phyloP scores from a whole-genome alignment of 768 basidiomycete species.

The Steccherinum ochraceum region DNA sequence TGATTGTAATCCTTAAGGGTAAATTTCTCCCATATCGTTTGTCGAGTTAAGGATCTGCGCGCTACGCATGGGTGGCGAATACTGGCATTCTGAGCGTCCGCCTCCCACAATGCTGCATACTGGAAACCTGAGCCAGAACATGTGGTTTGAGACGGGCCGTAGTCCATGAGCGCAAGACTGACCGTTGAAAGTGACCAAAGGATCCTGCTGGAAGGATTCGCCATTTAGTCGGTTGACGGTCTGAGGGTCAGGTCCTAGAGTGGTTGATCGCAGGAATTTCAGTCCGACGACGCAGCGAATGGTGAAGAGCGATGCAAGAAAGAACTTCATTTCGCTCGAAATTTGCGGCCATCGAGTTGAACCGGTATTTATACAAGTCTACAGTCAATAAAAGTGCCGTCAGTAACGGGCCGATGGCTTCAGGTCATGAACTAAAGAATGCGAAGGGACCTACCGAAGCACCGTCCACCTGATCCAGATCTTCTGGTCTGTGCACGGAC shows the following conservation, averaged over 20 bases:
- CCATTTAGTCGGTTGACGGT: constrained; percentile 30
- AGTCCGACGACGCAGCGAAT: constrained; percentile 2
- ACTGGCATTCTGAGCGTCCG: constrained; percentile 20
- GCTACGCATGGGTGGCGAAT: constrained; percentile 23
- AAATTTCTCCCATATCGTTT: constrained; percentile 22
- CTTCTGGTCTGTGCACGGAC: no score
- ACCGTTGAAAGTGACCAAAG: constrained; percentile 28
- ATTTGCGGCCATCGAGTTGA: not conserved
- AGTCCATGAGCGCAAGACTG: constrained; percentile 1
- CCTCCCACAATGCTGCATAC: constrained; percentile 28
- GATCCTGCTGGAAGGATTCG: constrained; percentile 32
- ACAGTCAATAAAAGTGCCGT: not conserved
- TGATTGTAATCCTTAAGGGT: constrained; percentile 29
- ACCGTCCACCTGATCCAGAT: no score
- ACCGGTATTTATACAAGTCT: not conserved
- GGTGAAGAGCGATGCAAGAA: not conserved
- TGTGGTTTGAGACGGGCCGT: not conserved
- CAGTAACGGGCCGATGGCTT: not conserved
- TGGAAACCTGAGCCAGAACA: constrained; percentile 21
- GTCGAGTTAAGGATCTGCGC: constrained; percentile 16
- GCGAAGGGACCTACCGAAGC: no score
- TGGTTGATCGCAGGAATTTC: constrained; percentile 13
- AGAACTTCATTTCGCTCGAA: not conserved
- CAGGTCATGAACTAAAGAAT: no score
- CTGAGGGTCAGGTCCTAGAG: constrained; percentile 26